These are phyloP conservation scores for Diutina ranongensis DNA, from an alignment of 1,139 yeast species.

Conservation along the genomic window DNA sequence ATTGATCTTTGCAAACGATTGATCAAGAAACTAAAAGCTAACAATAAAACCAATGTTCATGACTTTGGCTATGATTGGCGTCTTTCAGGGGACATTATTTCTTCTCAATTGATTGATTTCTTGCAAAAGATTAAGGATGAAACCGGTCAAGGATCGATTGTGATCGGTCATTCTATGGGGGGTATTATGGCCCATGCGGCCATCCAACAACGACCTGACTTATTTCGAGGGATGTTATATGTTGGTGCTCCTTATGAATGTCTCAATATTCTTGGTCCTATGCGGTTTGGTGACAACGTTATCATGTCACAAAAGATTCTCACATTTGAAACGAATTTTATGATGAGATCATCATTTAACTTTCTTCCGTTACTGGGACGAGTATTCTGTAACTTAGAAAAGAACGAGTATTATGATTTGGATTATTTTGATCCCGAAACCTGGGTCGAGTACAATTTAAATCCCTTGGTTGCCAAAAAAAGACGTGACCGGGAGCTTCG, in stretches of 20 bases:
- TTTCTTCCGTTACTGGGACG: conserved; percentile 69
- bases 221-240: conserved; percentile 64
- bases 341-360: conserved; percentile 76
- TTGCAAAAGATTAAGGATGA: conserved; percentile 27
- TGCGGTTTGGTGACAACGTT: conserved; percentile 72
- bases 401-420: conserved; percentile 47
- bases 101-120: conserved; percentile 37
- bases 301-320: conserved; percentile 61
- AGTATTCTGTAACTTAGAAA: conserved; percentile 52
- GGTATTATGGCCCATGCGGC: conserved; percentile 78
- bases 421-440: conserved; percentile 72
- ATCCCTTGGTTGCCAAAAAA: conserved; percentile 53
- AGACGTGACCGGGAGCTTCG: conserved; percentile 8
- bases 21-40: conserved; percentile 39
- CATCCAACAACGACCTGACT: conserved; percentile 51
- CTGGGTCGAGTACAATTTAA: conserved; percentile 68
- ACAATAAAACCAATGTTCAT: conserved; percentile 41
- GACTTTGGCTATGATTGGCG: conserved; percentile 93
- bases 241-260: conserved; percentile 83
- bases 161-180: conserved; percentile 91
- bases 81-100: conserved; percentile 44
- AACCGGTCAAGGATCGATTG: conserved; percentile 45
- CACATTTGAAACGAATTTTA: conserved; percentile 72
- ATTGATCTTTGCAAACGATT: conserved; percentile 64
- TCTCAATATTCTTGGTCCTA: conserved; percentile 76